Percentiles rank a stretch among this genome's conserved stretches.
phyloP scores from a whole-genome alignment of 108 stramenopile species.

The Parietichytrium sp. region DNA sequence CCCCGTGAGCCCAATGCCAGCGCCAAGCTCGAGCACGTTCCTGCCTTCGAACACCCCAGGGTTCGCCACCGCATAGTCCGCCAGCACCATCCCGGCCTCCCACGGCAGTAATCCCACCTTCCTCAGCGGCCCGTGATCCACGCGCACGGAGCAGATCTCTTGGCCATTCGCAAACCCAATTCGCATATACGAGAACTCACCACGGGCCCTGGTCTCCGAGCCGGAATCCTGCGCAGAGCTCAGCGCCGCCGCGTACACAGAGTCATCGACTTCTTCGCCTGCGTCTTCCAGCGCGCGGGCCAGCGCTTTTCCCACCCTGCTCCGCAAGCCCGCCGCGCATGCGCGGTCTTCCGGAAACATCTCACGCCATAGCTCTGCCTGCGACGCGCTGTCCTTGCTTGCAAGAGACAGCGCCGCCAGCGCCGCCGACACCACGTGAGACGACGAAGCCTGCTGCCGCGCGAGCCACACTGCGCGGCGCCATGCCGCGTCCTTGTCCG shows the following conservation, averaged over 20 bases:
- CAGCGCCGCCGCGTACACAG: too few species aligned
- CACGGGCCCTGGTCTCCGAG: background rate
- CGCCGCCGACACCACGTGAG: background rate
- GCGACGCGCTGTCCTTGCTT: background rate
- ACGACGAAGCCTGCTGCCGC: conserved; percentile 19
- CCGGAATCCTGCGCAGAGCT: too few species aligned
- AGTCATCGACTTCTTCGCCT: background rate
- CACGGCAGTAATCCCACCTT: conserved; percentile 9
- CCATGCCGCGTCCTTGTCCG: background rate
- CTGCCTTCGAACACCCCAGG: background rate
- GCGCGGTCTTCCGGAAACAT: background rate
- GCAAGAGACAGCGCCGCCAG: background rate
- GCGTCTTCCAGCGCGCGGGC: background rate
- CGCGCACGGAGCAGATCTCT: background rate
- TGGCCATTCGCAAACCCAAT: background rate
- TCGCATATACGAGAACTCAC: conserved; percentile 1
- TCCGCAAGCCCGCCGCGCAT: background rate
- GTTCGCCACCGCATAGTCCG: background rate
- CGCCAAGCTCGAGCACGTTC: conserved; percentile 34
- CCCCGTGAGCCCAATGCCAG: conserved; percentile 36
- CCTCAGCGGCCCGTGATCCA: background rate
- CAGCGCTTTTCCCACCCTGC: background rate
- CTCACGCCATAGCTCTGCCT: background rate
- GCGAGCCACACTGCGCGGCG: background rate
- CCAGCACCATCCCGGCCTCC: conserved; percentile 32